A percentile compares a stretch with the other conserved stretches of the same genome.
These are phyloP conservation scores for Choiromyces venosus DNA, from an alignment of 495 filamentous ascomycete genomes.

Conservation along the genomic window DNA sequence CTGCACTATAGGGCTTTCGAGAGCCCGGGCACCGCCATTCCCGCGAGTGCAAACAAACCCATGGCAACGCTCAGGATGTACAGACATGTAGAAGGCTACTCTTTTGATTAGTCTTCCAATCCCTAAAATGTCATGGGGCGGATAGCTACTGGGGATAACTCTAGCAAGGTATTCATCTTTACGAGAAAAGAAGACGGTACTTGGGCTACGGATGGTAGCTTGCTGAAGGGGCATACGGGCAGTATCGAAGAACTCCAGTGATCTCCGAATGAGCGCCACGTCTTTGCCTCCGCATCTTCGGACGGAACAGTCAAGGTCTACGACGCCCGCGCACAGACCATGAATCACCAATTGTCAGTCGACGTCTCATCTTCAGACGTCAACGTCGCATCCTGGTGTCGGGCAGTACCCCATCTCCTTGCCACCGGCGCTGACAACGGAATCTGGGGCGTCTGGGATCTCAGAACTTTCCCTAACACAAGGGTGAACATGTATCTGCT, in stretches of 20 bases:
- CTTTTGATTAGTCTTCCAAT: slow-evolving; percentile 84
- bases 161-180: slow-evolving; percentile 80
- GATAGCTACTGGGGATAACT: slow-evolving; percentile 83
- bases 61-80: no score
- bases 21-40: no score
- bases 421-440: slow-evolving; percentile 92
- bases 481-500: slow-evolving; percentile 54
- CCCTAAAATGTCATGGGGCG: slow-evolving; percentile 65
- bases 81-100: slow-evolving; percentile 79
- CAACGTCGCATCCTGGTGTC: slow-evolving; percentile 92
- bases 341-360: slow-evolving; percentile 75
- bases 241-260: slow-evolving; percentile 93
- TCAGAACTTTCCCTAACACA: slow-evolving; percentile 71
- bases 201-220: slow-evolving; percentile 73
- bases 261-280: slow-evolving; percentile 82
- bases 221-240: slow-evolving; percentile 73
- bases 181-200: slow-evolving; percentile 77
- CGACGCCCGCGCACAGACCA: slow-evolving; percentile 83
- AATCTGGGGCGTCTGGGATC: slow-evolving; percentile 90
- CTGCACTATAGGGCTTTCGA: no score
- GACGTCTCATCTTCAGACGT: slow-evolving; percentile 71
- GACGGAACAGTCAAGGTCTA: slow-evolving; percentile 93
- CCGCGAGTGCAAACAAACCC: no score
- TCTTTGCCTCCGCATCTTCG: slow-evolving; percentile 85
- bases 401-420: slow-evolving; percentile 75